Conservation (phyloP, 31 red algal species). For the Odonthalia washingtoniensis region DNA sequence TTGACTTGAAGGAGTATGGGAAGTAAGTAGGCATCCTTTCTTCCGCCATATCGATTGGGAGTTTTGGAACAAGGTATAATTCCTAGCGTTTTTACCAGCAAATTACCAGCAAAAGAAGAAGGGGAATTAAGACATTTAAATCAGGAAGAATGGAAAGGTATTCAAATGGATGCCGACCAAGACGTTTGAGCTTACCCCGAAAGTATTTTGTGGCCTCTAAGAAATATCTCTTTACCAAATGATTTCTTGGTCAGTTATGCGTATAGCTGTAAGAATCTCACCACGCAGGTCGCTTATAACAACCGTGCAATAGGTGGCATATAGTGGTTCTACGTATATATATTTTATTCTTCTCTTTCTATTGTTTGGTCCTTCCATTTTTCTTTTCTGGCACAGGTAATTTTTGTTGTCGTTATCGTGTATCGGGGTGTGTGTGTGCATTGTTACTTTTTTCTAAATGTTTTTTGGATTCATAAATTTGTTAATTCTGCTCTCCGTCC, state of each 20-base stretch:
- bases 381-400: too few relatives aligned
- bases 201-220: conserved; percentile 62
- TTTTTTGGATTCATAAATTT: too few relatives aligned
- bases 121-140: conserved; percentile 76
- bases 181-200: conserved; percentile 66
- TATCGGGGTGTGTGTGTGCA: too few relatives aligned
- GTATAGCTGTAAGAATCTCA: conserved; percentile 57
- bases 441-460: too few relatives aligned
- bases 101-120: conserved; percentile 59
- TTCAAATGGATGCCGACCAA: conserved; percentile 73
- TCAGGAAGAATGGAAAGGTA: conserved; percentile 71
- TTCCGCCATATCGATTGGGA: conserved; percentile 89
- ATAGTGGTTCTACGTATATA: too few relatives aligned
- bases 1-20: conserved; percentile 69
- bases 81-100: conserved; percentile 46
- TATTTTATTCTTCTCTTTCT: too few relatives aligned
- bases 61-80: conserved; percentile 58
- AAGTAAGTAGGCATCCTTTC: conserved; percentile 90
- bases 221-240: conserved; percentile 57
- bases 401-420: too few relatives aligned
- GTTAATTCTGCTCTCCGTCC: too few relatives aligned
- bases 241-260: conserved; percentile 65
- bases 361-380: too few relatives aligned
- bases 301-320: too few relatives aligned
- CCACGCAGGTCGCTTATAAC: too few relatives aligned